phyloP scores from a whole-genome alignment of 1,284 basidiomycete genomes.

The Heliocybe sulcata region DNA sequence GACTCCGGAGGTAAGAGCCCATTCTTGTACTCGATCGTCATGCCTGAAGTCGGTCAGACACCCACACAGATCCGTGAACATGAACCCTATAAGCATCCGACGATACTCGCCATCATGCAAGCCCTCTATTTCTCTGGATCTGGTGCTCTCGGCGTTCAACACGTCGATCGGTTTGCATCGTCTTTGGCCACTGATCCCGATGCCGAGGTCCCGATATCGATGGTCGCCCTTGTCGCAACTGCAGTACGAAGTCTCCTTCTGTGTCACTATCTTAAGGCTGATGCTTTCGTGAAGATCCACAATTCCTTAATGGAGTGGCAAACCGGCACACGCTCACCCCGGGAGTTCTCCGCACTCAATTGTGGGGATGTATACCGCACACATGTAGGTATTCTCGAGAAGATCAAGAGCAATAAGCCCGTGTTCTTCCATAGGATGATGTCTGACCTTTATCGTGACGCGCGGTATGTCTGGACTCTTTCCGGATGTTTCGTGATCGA shows the following conservation, averaged over 20 bases:
- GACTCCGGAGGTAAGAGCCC: neutral
- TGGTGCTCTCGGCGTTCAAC: neutral
- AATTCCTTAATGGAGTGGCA: neutral
- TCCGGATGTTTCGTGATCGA: neutral
- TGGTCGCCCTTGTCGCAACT: neutral
- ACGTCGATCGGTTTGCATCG: neutral
- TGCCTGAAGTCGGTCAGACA: neutral
- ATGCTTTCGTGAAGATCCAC: neutral
- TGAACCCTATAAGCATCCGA: neutral
- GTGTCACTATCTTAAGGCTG: neutral
- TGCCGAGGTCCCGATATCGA: neutral
- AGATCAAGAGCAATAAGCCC: neutral
- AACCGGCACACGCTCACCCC: neutral
- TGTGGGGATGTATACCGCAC: neutral
- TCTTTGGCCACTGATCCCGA: neutral
- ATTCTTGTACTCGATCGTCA: neutral
- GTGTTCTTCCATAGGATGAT: neutral
- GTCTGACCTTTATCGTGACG: neutral
- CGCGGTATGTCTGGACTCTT: neutral
- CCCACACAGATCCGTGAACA: neutral
- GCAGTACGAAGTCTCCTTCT: neutral
- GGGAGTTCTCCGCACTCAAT: neutral
- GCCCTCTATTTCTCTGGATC: neutral
- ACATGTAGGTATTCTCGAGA: neutral
- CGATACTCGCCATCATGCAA: neutral